A percentile compares a stretch with the other conserved stretches of the same genome.
Evolutionary conservation across 352 stramenopile genomes (phyloP).

Genomic region (Phytopythium mirpurense): DNA sequence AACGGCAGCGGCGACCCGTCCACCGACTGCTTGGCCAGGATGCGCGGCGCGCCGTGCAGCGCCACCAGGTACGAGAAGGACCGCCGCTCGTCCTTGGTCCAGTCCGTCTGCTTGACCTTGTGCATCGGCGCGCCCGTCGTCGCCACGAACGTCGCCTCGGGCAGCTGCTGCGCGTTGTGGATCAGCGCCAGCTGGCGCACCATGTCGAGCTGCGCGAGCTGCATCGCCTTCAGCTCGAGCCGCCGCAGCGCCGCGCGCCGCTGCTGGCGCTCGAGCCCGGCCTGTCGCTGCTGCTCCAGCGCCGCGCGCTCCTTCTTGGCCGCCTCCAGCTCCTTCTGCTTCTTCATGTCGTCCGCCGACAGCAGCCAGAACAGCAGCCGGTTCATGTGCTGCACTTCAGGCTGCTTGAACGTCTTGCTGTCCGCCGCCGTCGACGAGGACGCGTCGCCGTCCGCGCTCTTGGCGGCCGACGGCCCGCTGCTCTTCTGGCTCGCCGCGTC

Average conservation of each 20-base stretch:
- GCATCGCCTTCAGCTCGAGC: slow-evolving; percentile 81
- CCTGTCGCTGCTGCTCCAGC: slow-evolving; percentile 70
- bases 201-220: slow-evolving; percentile 78
- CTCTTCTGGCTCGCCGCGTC: slow-evolving; percentile 20
- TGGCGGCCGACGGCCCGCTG: slow-evolving; percentile 11
- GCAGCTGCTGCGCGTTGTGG: slow-evolving; percentile 62
- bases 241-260: slow-evolving; percentile 54
- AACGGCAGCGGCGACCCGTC: slow-evolving; percentile 26
- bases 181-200: slow-evolving; percentile 63
- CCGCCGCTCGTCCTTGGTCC: slow-evolving; percentile 82
- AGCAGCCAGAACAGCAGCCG: slow-evolving; percentile 81
- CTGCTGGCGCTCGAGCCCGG: slow-evolving; percentile 61
- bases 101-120: slow-evolving; percentile 75
- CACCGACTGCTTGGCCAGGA: slow-evolving; percentile 58
- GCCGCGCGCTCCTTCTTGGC: slow-evolving; percentile 71
- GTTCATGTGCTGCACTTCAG: slow-evolving; percentile 89
- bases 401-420: slow-evolving; percentile 68
- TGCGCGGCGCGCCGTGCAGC: slow-evolving; percentile 66
- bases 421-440: slow-evolving; percentile 6
- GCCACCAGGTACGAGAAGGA: slow-evolving; percentile 78
- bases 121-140: slow-evolving; percentile 27
- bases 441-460: slow-evolving; percentile 9
- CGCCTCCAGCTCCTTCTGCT: slow-evolving; percentile 70
- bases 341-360: slow-evolving; percentile 81
- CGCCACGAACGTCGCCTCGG: slow-evolving; percentile 22